Evolutionary conservation across 306 rosid genomes (phyloP), one percentile per base, ranked within the genome.

Genomic region (Hippophae gyantsensis): DNA sequence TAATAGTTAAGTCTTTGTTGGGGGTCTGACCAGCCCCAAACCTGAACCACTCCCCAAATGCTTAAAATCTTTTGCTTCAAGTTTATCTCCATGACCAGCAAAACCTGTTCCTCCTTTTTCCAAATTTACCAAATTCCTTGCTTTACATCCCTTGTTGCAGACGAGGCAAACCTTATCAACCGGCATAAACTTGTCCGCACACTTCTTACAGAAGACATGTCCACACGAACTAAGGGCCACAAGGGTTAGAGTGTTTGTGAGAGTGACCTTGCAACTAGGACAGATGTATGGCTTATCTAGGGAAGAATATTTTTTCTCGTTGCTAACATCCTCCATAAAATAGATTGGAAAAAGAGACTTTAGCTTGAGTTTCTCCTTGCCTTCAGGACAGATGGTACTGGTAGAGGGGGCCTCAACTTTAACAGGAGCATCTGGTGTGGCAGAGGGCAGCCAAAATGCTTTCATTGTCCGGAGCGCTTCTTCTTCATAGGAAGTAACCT

Each of bases 401-500:
- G 74, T 56, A 7, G 95, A 72, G 58, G 99, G 99, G 2, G 84
- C 85, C 26, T 72, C 93, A 9, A 81, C 95, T 82, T 82, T 92
- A 25, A 67, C 82, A 71, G 96, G 59, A 78, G 96, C 95, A 65
- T 72, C 95, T 6, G 99, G 99, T 12, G 88, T 92, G 52, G 99
- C 99, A 45, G 96, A 92, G 66, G 99, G 99, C 42, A 92, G 78
- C 99, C 99, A 92, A 77, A 92, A 92, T 54, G 99, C 99, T 71
- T 92, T 92, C 99, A 92, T 92, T 52, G 95, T 92, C 64, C 99
- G 81, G 27, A 92, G 96, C 11, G 99, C 96, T 78, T 92, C 99
- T 73, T 88, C 99, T 72, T 92, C 96, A 54, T 72, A 92, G n/a
- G 99, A 88, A n/a, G 99, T 92, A 52, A 74, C 95, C 80, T 85